phyloP scores from a whole-genome alignment of 2,329 filamentous ascomycete genomes.

The Stemphylium beticola region DNA sequence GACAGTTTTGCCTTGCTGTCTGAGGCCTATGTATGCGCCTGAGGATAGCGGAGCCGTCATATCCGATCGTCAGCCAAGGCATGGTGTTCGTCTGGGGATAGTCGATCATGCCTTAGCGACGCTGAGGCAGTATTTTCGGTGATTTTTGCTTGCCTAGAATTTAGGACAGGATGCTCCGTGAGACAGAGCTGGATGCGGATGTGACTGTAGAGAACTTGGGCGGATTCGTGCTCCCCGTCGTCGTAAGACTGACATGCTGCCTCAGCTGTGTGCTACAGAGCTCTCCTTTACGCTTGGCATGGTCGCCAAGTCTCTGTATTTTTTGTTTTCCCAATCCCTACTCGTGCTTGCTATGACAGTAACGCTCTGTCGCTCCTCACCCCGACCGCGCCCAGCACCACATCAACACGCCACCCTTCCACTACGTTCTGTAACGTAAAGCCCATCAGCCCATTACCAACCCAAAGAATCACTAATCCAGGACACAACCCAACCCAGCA shows the following conservation, averaged over 20 bases:
- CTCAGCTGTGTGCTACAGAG: no score
- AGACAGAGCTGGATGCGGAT: slow-evolving; percentile 7
- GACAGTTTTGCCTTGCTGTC: slow-evolving; percentile 22
- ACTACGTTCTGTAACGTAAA: background rate
- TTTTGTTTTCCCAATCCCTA: background rate
- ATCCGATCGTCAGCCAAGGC: slow-evolving; percentile 29
- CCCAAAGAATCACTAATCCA: no score
- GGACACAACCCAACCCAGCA: no score
- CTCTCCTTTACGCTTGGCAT: no score
- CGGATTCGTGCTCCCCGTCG: background rate
- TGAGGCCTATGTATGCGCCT: slow-evolving; percentile 27
- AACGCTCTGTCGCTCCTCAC: background rate
- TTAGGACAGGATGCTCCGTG: slow-evolving; percentile 2
- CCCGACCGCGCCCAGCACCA: background rate
- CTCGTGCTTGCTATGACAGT: background rate
- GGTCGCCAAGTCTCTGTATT: background rate
- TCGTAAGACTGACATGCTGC: background rate
- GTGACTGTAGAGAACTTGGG: background rate
- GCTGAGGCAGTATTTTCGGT: slow-evolving; percentile 9
- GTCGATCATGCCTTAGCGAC: slow-evolving; percentile 17
- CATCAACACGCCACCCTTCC: background rate
- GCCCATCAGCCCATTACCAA: background rate
- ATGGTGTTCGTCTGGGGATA: slow-evolving; percentile 5
- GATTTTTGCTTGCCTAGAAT: slow-evolving; percentile 3
- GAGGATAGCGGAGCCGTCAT: slow-evolving; percentile 19